These are phyloP conservation scores for Berberis vulgaris DNA, from an alignment of 164 flowering plant genomes.

Conservation along the genomic window DNA sequence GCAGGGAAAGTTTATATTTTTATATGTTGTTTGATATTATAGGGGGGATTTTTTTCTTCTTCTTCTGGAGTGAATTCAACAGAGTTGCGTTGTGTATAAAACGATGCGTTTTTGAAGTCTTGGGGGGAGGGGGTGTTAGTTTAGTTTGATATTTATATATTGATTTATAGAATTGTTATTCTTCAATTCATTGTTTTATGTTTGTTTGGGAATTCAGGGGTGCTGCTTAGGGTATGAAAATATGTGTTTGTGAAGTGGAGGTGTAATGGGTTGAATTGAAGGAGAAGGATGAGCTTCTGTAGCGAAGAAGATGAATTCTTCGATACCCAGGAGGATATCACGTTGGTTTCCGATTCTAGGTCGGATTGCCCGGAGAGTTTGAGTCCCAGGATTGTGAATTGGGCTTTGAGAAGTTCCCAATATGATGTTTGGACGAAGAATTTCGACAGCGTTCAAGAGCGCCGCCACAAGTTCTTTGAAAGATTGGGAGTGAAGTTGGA, in stretches of 20 bases:
- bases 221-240: constrained; percentile 7
- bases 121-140: neutral
- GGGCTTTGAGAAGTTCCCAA: constrained; percentile 8
- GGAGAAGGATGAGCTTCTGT: constrained; percentile 16
- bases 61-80: neutral
- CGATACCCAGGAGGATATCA: constrained; percentile 53
- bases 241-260: constrained; percentile 10
- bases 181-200: neutral
- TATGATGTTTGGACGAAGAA: constrained; percentile 51
- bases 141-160: neutral
- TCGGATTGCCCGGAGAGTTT: constrained; percentile 31
- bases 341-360: constrained; percentile 43
- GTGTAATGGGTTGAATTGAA: constrained; percentile 23
- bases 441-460: constrained; percentile 44
- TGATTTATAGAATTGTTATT: neutral
- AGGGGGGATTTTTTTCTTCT: neutral
- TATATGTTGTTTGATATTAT: constrained; percentile 1
- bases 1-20: constrained; percentile 28
- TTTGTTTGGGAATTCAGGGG: neutral
- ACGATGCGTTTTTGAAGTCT: neutral
- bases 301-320: constrained; percentile 31
- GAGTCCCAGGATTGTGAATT: too few species aligned
- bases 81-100: too few species aligned
- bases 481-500: constrained; percentile 43
- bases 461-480: constrained; percentile 48